Evolutionary conservation across 2,329 filamentous ascomycete genomes (phyloP), one percentile per base, ranked within the genome.

Genomic region (Thielaviopsis cerberus): DNA sequence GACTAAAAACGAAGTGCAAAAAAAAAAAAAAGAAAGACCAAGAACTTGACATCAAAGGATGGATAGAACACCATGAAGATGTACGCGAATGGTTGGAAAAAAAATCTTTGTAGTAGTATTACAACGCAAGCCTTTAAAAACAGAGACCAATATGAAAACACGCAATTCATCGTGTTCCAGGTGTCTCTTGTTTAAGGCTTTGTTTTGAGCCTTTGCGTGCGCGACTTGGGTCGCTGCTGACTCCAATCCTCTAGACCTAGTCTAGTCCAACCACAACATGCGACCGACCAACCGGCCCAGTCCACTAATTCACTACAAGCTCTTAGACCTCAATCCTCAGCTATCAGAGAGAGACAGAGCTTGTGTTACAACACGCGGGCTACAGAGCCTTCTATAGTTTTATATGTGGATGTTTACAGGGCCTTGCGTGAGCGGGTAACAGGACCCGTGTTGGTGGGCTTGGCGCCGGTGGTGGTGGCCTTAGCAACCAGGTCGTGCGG

Each of bases 391-490:
- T 37, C 53, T 34, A 34, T 41, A 17, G n/a, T 41, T 41, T 41
- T 41, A n/a, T 41, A n/a, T 41, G 15, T n/a, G n/a, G 23, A n/a
- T n/a, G n/a, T 61, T 61, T 58, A 61, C 57, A 59, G 26, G 51
- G 83, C 84, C 77, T 86, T 87, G 67, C 84, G 80, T 64, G 82
- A 86, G 64, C 84, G 76, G 54, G 82, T 81, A 59, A 76, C 76
- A 62, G 76, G 71, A 63, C 80, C 81, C 67, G 78, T 84, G 63
- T 77, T 69, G 53, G 54, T 50, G 52, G 54, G 51, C 72, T 76
- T 78, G 64, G 72, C 70, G 53, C 76, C 76, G 54, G 77, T 78
- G 2, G 57, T 59, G 67, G 65, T 71, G 68, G 66, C 74, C 56
- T 61, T 63, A 48, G 56, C 53, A 41, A 58, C 57, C 27, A 62